Conservation (phyloP, 805 yeast genomes). For the Saccharomycopsis schoenii region DNA sequence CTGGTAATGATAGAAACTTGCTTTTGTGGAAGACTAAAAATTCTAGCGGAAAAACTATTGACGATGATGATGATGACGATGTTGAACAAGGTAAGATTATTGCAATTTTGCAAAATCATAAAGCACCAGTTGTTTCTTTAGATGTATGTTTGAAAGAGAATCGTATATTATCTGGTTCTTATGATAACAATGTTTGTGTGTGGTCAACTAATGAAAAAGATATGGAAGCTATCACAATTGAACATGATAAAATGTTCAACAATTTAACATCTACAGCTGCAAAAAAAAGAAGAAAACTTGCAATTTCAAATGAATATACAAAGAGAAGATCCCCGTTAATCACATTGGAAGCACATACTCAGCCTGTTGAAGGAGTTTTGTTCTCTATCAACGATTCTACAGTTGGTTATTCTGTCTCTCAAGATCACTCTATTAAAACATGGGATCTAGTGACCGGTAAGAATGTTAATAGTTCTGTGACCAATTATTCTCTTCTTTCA, state of each 20-base stretch:
- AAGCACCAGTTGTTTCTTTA: slow-evolving; percentile 71
- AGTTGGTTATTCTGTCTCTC: slow-evolving; percentile 89
- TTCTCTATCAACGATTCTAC: slow-evolving; percentile 66
- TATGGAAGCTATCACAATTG: slow-evolving; percentile 50
- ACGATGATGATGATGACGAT: slow-evolving; percentile 33
- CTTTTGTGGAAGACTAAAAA: slow-evolving; percentile 75
- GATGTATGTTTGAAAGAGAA: slow-evolving; percentile 46
- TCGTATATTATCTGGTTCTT: slow-evolving; percentile 74
- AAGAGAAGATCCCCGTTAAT: slow-evolving; percentile 78
- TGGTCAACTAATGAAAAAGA: slow-evolving; percentile 88
- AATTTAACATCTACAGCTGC: slow-evolving; percentile 62
- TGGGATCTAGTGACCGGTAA: slow-evolving; percentile 91
- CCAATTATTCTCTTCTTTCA: slow-evolving; percentile 77
- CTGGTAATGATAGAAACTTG: slow-evolving; percentile 81
- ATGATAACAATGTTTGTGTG: slow-evolving; percentile 68
- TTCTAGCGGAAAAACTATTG: slow-evolving; percentile 17
- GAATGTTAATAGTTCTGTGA: slow-evolving; percentile 78
- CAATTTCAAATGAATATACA: slow-evolving; percentile 62
- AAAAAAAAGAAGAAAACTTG: slow-evolving; percentile 79
- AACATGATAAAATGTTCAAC: slow-evolving; percentile 34
- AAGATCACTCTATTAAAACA: slow-evolving; percentile 89
- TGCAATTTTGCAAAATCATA: slow-evolving; percentile 85
- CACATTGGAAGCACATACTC: slow-evolving; percentile 59
- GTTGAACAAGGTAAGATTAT: slow-evolving; percentile 63
- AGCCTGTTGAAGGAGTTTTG: slow-evolving; percentile 78